Evolutionary conservation across 169 alveolate genomes (phyloP).

Genomic region (Plasmodium gallinaceum): DNA sequence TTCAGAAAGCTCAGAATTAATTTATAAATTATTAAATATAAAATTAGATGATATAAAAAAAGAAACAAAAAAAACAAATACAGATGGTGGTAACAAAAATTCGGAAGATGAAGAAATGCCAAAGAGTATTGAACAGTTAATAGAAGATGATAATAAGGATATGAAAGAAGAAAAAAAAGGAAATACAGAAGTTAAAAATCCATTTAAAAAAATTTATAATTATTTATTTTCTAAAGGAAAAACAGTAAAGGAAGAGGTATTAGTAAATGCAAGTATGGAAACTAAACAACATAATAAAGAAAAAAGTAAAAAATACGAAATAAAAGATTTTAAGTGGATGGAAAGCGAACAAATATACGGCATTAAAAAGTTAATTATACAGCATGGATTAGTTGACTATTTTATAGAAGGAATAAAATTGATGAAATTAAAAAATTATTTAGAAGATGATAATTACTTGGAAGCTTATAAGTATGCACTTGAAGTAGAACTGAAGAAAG

Average conservation of each 20-base stretch:
- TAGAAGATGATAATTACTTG: constrained; percentile 33
- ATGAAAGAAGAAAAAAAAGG: constrained; percentile 1
- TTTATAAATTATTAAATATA: constrained; percentile 48
- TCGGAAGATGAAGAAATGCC: not conserved
- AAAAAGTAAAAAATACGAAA: constrained; percentile 14
- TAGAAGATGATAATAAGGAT: not conserved
- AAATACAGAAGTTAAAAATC: constrained; percentile 10
- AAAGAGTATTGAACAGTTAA: too few relatives aligned
- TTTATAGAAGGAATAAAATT: constrained; percentile 60
- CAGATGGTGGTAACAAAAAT: not conserved
- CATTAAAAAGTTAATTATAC: constrained; percentile 45
- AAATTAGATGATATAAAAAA: constrained; percentile 10
- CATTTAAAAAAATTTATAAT: constrained; percentile 21
- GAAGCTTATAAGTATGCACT: constrained; percentile 60
- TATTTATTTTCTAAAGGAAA: constrained; percentile 26
- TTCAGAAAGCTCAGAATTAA: constrained; percentile 25
- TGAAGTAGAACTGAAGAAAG: constrained; percentile 39
- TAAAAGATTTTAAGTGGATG: constrained; percentile 66
- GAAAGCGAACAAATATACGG: constrained; percentile 42
- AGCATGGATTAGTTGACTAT: constrained; percentile 35
- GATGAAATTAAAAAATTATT: constrained; percentile 34
- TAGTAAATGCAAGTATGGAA: not conserved
- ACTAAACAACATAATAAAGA: not conserved
- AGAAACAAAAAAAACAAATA: not conserved
- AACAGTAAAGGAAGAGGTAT: not conserved